Conservation (phyloP, 495 filamentous ascomycete species). For the Neurospora intermedia region DNA sequence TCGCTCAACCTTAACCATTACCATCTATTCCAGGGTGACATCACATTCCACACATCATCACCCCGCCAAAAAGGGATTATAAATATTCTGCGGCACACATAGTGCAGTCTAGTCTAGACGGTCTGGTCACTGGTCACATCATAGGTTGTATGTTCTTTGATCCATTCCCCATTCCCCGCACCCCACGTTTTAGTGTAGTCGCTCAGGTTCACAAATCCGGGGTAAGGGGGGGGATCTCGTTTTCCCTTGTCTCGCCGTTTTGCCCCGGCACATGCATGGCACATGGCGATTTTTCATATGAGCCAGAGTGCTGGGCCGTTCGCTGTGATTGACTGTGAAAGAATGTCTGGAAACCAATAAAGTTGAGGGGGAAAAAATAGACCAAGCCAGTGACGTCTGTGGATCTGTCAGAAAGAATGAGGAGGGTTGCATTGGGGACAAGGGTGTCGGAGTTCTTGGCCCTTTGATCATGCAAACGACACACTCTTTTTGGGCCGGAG, state of each 20-base stretch:
- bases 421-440: neutral
- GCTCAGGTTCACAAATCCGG: neutral
- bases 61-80: neutral
- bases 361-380: neutral
- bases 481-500: neutral
- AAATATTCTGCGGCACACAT: neutral
- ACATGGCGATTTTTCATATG: neutral
- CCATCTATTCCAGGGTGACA: neutral
- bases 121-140: too few species aligned
- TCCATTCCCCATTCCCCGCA: neutral
- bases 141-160: too few species aligned
- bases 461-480: neutral
- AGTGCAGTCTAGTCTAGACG: too few species aligned
- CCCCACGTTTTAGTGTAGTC: neutral
- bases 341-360: neutral
- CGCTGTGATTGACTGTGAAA: neutral
- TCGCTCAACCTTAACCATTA: neutral
- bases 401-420: neutral
- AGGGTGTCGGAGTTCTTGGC: neutral
- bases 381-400: neutral
- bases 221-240: neutral
- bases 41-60: neutral
- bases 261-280: neutral
- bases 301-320: neutral
- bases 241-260: neutral